Base-by-base conservation (phyloP, 352 stramenopile genomes). In the Globisporangium echinulatum region DNA sequence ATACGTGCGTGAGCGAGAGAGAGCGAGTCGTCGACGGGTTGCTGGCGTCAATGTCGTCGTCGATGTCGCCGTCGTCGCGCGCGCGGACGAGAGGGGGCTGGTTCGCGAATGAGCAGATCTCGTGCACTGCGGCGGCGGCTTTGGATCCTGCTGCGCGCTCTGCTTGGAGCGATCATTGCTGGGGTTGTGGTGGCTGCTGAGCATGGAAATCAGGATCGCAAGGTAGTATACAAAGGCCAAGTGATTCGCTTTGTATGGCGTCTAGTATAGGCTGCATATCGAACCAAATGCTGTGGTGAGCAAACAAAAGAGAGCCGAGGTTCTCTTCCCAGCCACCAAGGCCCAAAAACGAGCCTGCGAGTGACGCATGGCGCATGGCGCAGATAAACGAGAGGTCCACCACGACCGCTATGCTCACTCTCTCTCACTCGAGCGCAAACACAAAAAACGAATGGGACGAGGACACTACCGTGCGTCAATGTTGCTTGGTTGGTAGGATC, bases 21-120 rank as follows among this genome's bases (percentile, higher is more conserved):
- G 25, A 25, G 25, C 25, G 7, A 13, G 7, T 44, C 40, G 40
- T 14, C 46, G 46, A 50, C 17, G 7, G 46, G 14, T 50, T 14
- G 43, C 4, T 48, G 5, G 43, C 13, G 43, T 13, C 43, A 15
- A 48, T 7, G 15, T 9, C 14, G 46, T 15, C 4, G 46, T 36
- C 15, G 46, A 36, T 43, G 33, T 44, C 15, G 15, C 46, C 5
- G 3, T 11, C 9, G 46, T n/a, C 46, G 46, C 46, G 46, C 46
- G 46, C 40, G 40, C 40, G 40, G 40, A 44, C 40, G 40, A 44
- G 46, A 50, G 46, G n/a, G 46, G 46, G 46, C 17, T 50, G 46
- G 56, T 54, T 49, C 47, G 56, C 56, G 37, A 61, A 61, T 61
- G 56, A 61, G 56, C 46, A 17, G 25, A 61, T 54, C 47, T 19